Base-by-base conservation (phyloP, 2,329 filamentous ascomycete genomes). In the Diaporthe capsici region DNA sequence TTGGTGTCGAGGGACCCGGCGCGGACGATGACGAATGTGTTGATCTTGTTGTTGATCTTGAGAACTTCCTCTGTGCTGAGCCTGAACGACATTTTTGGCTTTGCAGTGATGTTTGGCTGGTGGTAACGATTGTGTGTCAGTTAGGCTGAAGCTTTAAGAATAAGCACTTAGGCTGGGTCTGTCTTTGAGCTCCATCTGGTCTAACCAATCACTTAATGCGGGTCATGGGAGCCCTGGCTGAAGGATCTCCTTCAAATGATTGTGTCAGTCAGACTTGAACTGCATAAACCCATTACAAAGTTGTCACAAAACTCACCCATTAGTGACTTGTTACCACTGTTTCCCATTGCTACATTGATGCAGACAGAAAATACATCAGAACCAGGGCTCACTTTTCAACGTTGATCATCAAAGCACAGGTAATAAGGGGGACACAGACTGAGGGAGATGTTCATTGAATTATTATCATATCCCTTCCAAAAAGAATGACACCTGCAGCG, bases 31-130 rank as follows among this genome's bases (percentile, higher is more conserved):
- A 76, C 72, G 31, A 76, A 75, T 8, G 72, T 72, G 20, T 72
- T 17, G 34, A 75, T 58, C 34, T 76, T 76, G 31, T 72, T 39
- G 60, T 76, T 75, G 4, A 53, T 25, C 42, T 72, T 51, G 25
- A 75, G 67, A n/a, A 76, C 53, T 20, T 76, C 73, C n/a, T 68
- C 61, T 5, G 75, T 39, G 25, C 60, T 42, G 10, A 76, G 61
- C 7, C 25, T 28, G 25, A 75, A 39, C 13, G 68, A 53, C 72
- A 76, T 75, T 20, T 63, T 68, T 8, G 39, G 15, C 13, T 5
- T 57, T 57, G 15, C 8, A 17, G 20, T 15, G 28, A 6, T 22
- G n/a, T 20, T 47, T 63, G 15, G 22, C 7, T 3, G 2, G 5
- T 9, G 25, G 39, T n/a, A 44, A 8, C 6, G 15, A 44, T 63